Percentiles rank a stretch among this genome's conserved stretches.
Conservation (phyloP, 768 basidiomycete genomes). For the Calocera cornea region DNA sequence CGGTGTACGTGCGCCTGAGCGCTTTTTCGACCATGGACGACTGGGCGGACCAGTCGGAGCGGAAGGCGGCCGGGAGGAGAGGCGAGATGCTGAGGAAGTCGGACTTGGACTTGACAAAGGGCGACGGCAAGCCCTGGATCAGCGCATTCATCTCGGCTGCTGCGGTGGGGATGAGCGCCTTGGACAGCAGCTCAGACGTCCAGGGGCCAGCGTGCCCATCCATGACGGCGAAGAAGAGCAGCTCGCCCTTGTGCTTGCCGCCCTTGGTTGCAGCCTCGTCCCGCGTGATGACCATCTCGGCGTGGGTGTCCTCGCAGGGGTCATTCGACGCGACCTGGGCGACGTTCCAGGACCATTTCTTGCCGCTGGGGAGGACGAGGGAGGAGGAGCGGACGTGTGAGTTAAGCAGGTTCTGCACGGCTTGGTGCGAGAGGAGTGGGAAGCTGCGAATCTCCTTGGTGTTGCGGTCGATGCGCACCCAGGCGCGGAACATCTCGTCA, state of each 20-base stretch:
- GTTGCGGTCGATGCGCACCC: conserved; percentile 37
- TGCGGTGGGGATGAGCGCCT: conserved; percentile 72
- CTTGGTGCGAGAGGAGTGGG: conserved; percentile 41
- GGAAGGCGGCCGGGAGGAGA: neutral
- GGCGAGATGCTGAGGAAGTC: conserved; percentile 7
- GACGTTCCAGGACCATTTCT: conserved; percentile 63
- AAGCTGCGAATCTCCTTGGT: conserved; percentile 40
- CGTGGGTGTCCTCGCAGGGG: conserved; percentile 81
- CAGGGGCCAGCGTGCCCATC: conserved; percentile 79
- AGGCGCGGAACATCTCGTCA: conserved; percentile 37
- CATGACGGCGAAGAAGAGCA: conserved; percentile 78
- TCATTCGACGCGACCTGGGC: conserved; percentile 74
- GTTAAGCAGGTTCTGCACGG: conserved; percentile 44
- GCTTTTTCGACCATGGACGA: conserved; percentile 40
- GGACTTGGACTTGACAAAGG: conserved; percentile 7
- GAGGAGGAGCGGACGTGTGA: conserved; percentile 38
- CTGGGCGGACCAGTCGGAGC: conserved; percentile 35
- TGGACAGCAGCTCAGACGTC: conserved; percentile 73
- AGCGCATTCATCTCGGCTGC: conserved; percentile 56
- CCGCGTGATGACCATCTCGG: conserved; percentile 51
- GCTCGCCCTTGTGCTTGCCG: conserved; percentile 4
- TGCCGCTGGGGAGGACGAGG: conserved; percentile 29
- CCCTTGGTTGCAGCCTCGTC: conserved; percentile 27
- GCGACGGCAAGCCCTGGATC: conserved; percentile 24
- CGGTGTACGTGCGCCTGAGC: conserved; percentile 62